These are phyloP conservation scores for Chiua virens DNA, from an alignment of 768 basidiomycete genomes.

Conservation along the genomic window DNA sequence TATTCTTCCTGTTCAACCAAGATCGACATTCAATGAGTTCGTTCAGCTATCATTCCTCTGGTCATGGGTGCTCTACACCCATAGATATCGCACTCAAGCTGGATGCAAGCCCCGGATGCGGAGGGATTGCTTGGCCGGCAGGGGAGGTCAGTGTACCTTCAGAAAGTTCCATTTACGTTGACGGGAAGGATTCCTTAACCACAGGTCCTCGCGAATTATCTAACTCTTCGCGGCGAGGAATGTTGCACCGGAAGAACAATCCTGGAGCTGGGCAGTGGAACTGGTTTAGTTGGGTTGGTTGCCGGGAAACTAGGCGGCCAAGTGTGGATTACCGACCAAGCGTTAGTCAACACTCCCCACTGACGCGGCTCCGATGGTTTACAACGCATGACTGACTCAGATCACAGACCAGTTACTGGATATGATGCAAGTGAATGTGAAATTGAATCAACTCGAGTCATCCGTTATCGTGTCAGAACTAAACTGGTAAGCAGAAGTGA, in stretches of 20 bases:
- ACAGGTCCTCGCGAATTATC: slow-evolving; percentile 78
- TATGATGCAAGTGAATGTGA: slow-evolving; percentile 77
- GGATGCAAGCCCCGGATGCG: slow-evolving; percentile 86
- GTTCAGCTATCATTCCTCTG: slow-evolving; percentile 44
- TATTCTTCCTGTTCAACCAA: slow-evolving; percentile 55
- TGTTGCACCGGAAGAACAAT: slow-evolving; percentile 57
- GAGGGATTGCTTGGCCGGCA: slow-evolving; percentile 91
- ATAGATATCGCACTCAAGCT: slow-evolving; percentile 50
- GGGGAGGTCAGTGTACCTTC: slow-evolving; percentile 61
- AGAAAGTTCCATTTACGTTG: background rate
- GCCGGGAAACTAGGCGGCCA: slow-evolving; percentile 64
- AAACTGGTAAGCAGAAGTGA: slow-evolving; percentile 63
- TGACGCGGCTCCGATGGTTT: background rate
- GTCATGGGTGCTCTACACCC: background rate
- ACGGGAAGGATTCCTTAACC: background rate
- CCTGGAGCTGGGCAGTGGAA: slow-evolving; percentile 88
- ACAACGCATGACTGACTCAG: slow-evolving; percentile 9
- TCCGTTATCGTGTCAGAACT: slow-evolving; percentile 66
- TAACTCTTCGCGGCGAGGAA: slow-evolving; percentile 52
- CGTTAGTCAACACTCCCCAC: slow-evolving; percentile 51
- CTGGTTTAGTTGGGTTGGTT: slow-evolving; percentile 88
- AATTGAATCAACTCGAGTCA: slow-evolving; percentile 56
- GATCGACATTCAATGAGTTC: slow-evolving; percentile 48
- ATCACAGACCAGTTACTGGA: slow-evolving; percentile 65
- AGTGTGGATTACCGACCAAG: slow-evolving; percentile 90